Percentiles rank a stretch among this genome's conserved stretches.
Conservation (phyloP, 768 basidiomycete species). For the Rhodotorula taiwanensis region DNA sequence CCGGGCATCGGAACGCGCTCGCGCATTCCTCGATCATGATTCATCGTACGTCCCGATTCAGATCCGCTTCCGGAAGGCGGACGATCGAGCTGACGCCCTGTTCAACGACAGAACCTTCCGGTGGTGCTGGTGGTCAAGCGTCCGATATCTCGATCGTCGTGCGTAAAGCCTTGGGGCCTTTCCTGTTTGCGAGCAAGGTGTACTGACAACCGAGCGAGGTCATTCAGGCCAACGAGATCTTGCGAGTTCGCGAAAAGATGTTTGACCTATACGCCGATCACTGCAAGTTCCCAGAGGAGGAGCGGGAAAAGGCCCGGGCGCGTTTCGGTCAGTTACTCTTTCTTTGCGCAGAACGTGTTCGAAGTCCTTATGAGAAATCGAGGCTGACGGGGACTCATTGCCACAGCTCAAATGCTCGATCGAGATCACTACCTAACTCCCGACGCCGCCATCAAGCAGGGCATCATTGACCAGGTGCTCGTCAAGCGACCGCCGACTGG, state of each 20-base stretch:
- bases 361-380: no score
- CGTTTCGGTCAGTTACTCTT: slow-evolving; percentile 16
- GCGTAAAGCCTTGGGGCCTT: background rate
- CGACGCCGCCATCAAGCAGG: slow-evolving; percentile 19
- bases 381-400: no score
- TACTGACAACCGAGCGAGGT: background rate
- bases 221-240: slow-evolving; percentile 86
- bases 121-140: slow-evolving; percentile 90
- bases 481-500: slow-evolving; percentile 6
- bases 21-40: slow-evolving; percentile 98
- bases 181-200: no score
- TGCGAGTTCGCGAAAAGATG: slow-evolving; percentile 50
- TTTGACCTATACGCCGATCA: slow-evolving; percentile 35
- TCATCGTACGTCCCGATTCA: slow-evolving; percentile 62
- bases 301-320: slow-evolving; percentile 9
- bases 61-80: no score
- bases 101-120: slow-evolving; percentile 81
- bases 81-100: no score
- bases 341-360: no score
- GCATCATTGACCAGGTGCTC: slow-evolving; percentile 34
- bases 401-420: slow-evolving; percentile 28
- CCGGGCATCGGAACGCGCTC: slow-evolving; percentile 81
- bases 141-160: slow-evolving; percentile 67
- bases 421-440: slow-evolving; percentile 34
- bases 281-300: slow-evolving; percentile 10